Percentiles rank a stretch among this genome's conserved stretches.
These are phyloP conservation scores for Camptophora hylomeconis DNA, from an alignment of 2,329 filamentous ascomycete species.

Conservation along the genomic window DNA sequence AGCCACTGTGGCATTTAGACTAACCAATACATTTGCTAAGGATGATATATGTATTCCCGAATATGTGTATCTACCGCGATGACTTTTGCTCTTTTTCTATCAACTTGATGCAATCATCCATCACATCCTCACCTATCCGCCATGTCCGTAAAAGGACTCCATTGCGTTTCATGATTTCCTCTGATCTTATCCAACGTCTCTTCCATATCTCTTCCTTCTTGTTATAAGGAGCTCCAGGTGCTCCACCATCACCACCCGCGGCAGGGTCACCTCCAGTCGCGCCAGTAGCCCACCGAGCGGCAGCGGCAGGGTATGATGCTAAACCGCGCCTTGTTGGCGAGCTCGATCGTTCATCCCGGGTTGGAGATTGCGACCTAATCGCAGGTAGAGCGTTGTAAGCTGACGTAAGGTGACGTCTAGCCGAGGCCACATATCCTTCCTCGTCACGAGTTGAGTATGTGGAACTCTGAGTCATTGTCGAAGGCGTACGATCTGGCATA, in stretches of 20 bases:
- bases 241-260: constrained; percentile 11
- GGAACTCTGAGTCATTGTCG: too few relatives aligned
- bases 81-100: constrained; percentile 27
- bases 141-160: constrained; percentile 33
- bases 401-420: constrained; percentile 11
- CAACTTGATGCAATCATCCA: constrained; percentile 30
- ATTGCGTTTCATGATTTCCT: constrained; percentile 27
- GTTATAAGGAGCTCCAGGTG: constrained; percentile 20
- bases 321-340: constrained; percentile 18
- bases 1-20: too few relatives aligned
- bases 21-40: too few relatives aligned
- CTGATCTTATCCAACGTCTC: constrained; percentile 33
- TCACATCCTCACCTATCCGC: constrained; percentile 32
- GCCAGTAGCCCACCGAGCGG: constrained; percentile 20
- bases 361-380: constrained; percentile 13
- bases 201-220: constrained; percentile 38
- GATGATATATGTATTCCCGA: too few relatives aligned
- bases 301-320: constrained; percentile 20
- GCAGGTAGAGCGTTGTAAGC: constrained; percentile 18
- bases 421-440: constrained; percentile 16
- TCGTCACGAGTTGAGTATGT: constrained; percentile 7
- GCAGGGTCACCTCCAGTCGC: constrained; percentile 10
- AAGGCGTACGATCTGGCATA: too few relatives aligned
- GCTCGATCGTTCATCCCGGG: constrained; percentile 18
- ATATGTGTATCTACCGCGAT: too few relatives aligned